Conservation (phyloP, 1,284 basidiomycete genomes). For the Coriolopsis trogii region DNA sequence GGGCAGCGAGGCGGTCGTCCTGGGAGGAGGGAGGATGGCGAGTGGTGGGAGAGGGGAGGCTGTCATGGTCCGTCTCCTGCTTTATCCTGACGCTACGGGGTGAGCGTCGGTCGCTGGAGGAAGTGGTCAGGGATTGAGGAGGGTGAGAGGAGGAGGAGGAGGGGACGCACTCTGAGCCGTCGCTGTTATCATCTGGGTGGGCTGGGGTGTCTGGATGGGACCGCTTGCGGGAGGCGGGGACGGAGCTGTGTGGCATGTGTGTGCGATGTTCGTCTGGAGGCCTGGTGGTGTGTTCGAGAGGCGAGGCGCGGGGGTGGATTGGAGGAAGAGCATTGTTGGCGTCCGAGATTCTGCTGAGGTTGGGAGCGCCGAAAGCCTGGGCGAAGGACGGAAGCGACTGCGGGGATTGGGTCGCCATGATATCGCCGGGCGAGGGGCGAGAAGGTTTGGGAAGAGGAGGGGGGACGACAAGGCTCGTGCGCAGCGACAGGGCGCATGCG, state of each 20-base stretch:
- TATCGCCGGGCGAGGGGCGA: conserved; percentile 1
- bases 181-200: conserved; percentile 24
- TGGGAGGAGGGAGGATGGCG: conserved; percentile 25
- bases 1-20: conserved; percentile 26
- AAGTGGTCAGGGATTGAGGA: conserved; percentile 27
- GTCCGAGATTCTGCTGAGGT: conserved; percentile 49
- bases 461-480: no score
- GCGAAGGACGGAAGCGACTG: conserved; percentile 78
- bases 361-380: conserved; percentile 64
- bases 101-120: conserved; percentile 43
- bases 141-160: conserved; percentile 29
- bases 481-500: conserved; percentile 14
- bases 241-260: conserved; percentile 26
- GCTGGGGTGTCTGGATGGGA: conserved; percentile 30
- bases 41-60: conserved; percentile 37
- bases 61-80: conserved; percentile 60
- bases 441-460: conserved; percentile 4
- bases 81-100: conserved; percentile 57
- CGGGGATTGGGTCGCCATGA: conserved; percentile 36
- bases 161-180: conserved; percentile 38
- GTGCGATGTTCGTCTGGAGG: conserved; percentile 35
- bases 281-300: conserved; percentile 36
- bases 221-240: conserved; percentile 29
- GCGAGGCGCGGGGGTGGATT: conserved; percentile 49
- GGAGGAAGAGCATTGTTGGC: conserved; percentile 63